These are phyloP conservation scores for Coemansia javaensis DNA, from an alignment of 192 early-diverging fungal species.

Conservation along the genomic window DNA sequence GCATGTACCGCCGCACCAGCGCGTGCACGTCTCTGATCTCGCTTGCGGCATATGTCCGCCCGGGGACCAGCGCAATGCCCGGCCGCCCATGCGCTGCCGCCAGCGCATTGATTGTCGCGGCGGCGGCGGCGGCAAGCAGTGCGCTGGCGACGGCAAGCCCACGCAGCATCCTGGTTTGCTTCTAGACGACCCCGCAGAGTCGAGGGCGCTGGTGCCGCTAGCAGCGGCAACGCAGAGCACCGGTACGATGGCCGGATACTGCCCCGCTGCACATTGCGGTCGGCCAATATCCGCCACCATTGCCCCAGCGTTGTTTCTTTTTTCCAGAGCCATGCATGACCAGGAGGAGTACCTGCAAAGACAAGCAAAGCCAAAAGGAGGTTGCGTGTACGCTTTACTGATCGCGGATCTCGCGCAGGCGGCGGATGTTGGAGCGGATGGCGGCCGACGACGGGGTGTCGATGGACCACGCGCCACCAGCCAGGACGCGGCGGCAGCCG, in stretches of 20 bases:
- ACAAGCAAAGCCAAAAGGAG: slow-evolving; percentile 1
- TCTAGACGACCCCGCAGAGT: too few relatives aligned
- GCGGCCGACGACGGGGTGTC: slow-evolving; percentile 83
- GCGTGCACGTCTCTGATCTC: slow-evolving; percentile 19
- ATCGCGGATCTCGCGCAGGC: slow-evolving; percentile 92
- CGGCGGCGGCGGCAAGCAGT: background rate
- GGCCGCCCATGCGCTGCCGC: slow-evolving; percentile 4
- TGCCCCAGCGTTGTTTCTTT: too few relatives aligned
- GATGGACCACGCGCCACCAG: slow-evolving; percentile 94
- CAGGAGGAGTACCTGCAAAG: too few relatives aligned
- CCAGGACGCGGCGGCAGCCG: slow-evolving; percentile 90
- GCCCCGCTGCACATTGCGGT: too few relatives aligned
- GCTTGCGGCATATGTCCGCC: slow-evolving; percentile 20
- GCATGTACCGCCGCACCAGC: slow-evolving; percentile 43
- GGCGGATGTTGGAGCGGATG: slow-evolving; percentile 92
- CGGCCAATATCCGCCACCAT: too few relatives aligned
- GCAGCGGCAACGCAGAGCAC: too few relatives aligned
- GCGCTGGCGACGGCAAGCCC: background rate
- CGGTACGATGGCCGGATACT: too few relatives aligned
- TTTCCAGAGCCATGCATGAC: too few relatives aligned
- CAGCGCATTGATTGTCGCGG: too few relatives aligned
- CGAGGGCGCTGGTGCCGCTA: too few relatives aligned
- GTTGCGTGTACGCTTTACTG: slow-evolving; percentile 55
- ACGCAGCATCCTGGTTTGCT: too few relatives aligned
- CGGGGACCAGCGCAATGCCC: slow-evolving; percentile 21